Evolutionary conservation across 2,329 filamentous ascomycete species (phyloP), one percentile per base, ranked within the genome.

Genomic region (Colletotrichum tofieldiae): DNA sequence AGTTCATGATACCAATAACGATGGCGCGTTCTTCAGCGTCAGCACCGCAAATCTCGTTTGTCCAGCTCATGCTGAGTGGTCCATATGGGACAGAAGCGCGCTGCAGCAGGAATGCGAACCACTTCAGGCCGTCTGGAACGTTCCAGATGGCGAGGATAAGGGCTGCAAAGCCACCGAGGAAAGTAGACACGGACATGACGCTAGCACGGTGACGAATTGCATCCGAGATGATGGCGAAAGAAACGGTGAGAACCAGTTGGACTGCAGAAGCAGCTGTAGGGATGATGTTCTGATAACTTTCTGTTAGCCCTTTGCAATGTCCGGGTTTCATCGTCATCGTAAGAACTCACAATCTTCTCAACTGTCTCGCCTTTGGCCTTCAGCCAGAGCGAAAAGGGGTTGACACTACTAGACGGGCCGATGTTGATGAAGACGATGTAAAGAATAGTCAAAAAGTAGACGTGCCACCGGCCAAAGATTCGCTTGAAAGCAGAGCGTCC

Each of bases 271-370:
- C 58, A 2, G 70, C 70, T 14, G 70, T 72, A 8, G 70, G 70
- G 3, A 72, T 69, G 59, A 72, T 72, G 39, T 72, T 72, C 70
- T 72, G 20, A 18, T 16, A 18, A 8, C 1, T 2, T 20, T 14
- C 9, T 7, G 32, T 63, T 39, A 49, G 47, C 43, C 1, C 3
- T 11, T 16, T 16, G 23, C 1, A 35, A 1, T 3, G 43, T 37
- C 35, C 6, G 29, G 35, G 0, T n/a, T 23, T 23, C n/a, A 16
- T 11, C 18, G 3, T 8, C 2, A 16, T 2, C 80, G 16, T 12
- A 87, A 79, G 87, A 77, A 0, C 87, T 88, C 43, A 87, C 83
- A 37, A 86, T 83, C 73, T 90, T 90, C 84, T 86, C 87, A 0
- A 76, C 70, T 54, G 86, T 84, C 67, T 84, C 85, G 29, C 81